These are phyloP conservation scores for Pseudozyma flocculosa DNA, from an alignment of 1,284 basidiomycete species.

Conservation along the genomic window DNA sequence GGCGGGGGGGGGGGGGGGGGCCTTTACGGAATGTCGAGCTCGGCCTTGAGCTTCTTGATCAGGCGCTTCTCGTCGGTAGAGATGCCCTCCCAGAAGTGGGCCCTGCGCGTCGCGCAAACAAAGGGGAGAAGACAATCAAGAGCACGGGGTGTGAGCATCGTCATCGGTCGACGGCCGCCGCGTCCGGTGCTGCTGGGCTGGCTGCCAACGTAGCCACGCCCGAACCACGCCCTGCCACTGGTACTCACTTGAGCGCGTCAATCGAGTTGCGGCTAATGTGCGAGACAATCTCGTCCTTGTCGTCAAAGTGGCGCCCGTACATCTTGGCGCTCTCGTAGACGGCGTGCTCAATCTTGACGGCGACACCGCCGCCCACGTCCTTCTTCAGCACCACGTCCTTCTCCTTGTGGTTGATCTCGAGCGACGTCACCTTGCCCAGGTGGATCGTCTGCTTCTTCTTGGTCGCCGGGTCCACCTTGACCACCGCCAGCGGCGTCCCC, in stretches of 20 bases:
- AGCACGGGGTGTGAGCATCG: background rate
- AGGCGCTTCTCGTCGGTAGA: conserved; percentile 89
- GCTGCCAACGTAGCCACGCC: no score
- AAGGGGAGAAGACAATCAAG: conserved; percentile 56
- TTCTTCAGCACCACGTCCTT: conserved; percentile 81
- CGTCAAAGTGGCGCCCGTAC: conserved; percentile 78
- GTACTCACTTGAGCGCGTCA: conserved; percentile 75
- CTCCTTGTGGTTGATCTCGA: conserved; percentile 55
- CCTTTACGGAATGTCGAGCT: conserved; percentile 63
- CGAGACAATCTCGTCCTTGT: conserved; percentile 89
- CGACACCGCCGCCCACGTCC: conserved; percentile 91
- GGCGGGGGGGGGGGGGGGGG: background rate
- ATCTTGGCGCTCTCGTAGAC: conserved; percentile 90
- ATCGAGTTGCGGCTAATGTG: conserved; percentile 89
- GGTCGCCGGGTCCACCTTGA: conserved; percentile 80
- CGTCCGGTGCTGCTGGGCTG: no score
- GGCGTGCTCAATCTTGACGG: conserved; percentile 97
- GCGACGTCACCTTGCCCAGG: conserved; percentile 85
- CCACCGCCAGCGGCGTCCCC: conserved; percentile 92
- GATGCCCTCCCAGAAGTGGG: conserved; percentile 85
- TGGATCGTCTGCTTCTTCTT: conserved; percentile 87
- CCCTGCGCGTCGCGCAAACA: conserved; percentile 60
- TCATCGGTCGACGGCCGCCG: no score
- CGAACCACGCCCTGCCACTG: no score
- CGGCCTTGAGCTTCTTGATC: conserved; percentile 86